Percentiles rank a stretch among this genome's conserved stretches.
Conservation (phyloP, 192 early-diverging fungal species). For the Lobosporangium transversale region DNA sequence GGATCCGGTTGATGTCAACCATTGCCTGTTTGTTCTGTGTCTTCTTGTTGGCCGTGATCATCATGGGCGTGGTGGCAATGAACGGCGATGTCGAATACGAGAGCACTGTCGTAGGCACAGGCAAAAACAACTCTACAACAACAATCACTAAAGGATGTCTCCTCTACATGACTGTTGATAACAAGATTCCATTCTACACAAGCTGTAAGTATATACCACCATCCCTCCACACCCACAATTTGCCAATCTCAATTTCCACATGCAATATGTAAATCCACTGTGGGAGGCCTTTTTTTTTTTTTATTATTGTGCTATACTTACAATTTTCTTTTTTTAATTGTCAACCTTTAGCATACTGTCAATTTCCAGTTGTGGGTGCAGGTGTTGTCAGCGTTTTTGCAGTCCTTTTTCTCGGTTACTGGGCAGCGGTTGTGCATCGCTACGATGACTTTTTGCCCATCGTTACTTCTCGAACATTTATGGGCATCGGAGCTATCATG, state of each 20-base stretch:
- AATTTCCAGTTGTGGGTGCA: constrained; percentile 38
- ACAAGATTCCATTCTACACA: constrained; percentile 9
- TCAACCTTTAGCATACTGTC: constrained; percentile 18
- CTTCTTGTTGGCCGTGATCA: constrained; percentile 21
- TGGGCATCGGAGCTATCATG: background rate
- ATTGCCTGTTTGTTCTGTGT: background rate
- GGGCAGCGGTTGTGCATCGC: constrained; percentile 5
- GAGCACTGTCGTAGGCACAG: background rate
- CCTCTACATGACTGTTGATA: constrained; percentile 21
- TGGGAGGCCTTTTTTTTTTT: constrained; percentile 1
- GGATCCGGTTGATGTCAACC: constrained; percentile 10
- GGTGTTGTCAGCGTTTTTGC: constrained; percentile 9
- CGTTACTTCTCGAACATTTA: constrained; percentile 1
- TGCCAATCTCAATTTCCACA: background rate
- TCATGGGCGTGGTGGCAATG: constrained; percentile 42
- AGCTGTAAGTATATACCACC: constrained; percentile 9
- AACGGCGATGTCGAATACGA: constrained; percentile 10
- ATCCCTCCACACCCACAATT: background rate
- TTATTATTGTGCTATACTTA: background rate
- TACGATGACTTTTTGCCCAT: constrained; percentile 18
- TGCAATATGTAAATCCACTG: too few species aligned
- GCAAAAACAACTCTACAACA: background rate
- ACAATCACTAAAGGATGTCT: constrained; percentile 14
- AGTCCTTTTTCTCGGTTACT: constrained; percentile 12
- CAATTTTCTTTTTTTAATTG: background rate